Base-by-base conservation (phyloP, 805 yeast species). In the Sungouiozyma intestinalis region DNA sequence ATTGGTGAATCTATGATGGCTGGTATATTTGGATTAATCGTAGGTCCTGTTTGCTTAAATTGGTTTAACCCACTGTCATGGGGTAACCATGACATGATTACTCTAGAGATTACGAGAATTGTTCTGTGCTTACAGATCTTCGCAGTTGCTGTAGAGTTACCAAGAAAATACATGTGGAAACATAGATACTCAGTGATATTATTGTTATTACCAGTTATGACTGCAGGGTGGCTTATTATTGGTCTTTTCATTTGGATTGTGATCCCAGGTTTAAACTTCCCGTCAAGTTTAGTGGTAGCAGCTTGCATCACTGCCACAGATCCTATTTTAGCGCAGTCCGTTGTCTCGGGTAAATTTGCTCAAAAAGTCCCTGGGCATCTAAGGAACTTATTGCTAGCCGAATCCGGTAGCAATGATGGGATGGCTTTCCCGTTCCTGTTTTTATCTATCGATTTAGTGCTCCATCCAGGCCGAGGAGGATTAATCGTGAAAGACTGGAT, bases 251-350 rank as follows among this genome's bases (percentile, higher is more conserved):
- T 85, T 34, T 88, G 87, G 83, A 70, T 73, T 18, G 64, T 88
- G 24, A 78, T 88, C 31, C 90, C 92, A 1, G 74, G 79, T 7
- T 68, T 87, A 44, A 66, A 73, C 42, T 85, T 87, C 66, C 61
- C 83, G 16, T 84, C 79, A 39, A 79, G 85, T 2, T 69, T 87
- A 31, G 69, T 81, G 38, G 77, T 87, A 1, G 74, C 88, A 27
- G 95, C 94, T 1, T 86, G 95, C 59, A 79, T 87, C 37, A 88
- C 96, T 0, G 96, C 96, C 2, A 88, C 97, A 0, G 97, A 87
- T 64, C 97, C 97, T 5, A 92, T 87, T 35, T 70, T 87, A 55
- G 95, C 96, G 2, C 92, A 95, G 15, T 95, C 96, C 2, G 95
- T 87, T 33, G 95, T 87, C 9, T 95, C 65, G 15, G 95, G 95